A percentile compares a stretch with the other conserved stretches of the same genome.
These are phyloP conservation scores for Aspergillus versicolor DNA, from an alignment of 2,329 filamentous ascomycete species.

Conservation along the genomic window DNA sequence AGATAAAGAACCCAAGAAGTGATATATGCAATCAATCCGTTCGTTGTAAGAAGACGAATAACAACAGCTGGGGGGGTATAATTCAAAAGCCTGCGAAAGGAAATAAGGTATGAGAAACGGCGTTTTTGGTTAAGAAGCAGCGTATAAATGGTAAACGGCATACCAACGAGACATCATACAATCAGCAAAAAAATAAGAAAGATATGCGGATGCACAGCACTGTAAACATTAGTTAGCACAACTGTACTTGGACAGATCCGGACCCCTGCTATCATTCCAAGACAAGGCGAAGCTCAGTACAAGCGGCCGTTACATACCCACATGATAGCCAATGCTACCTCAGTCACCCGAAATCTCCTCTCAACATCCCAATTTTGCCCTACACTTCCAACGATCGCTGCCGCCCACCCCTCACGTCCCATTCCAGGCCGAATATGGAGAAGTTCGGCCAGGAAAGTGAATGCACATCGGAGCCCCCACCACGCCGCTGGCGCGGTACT, in stretches of 20 bases:
- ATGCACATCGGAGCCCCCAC: constrained; percentile 68
- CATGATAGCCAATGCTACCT: constrained; percentile 70
- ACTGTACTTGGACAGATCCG: background rate
- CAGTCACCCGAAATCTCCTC: constrained; percentile 59
- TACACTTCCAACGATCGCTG: constrained; percentile 38
- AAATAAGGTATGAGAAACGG: background rate
- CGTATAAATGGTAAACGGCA: constrained; percentile 21
- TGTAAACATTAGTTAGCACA: constrained; percentile 30
- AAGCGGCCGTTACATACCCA: constrained; percentile 58
- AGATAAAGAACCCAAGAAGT: constrained; percentile 71
- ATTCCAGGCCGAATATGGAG: constrained; percentile 49
- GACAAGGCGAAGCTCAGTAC: background rate
- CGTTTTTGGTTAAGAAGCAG: background rate
- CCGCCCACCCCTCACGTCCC: constrained; percentile 42
- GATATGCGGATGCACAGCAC: constrained; percentile 74
- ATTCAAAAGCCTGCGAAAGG: constrained; percentile 67
- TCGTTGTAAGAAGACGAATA: constrained; percentile 73
- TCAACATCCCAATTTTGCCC: constrained; percentile 46
- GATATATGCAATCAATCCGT: constrained; percentile 71
- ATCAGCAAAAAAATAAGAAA: constrained; percentile 81
- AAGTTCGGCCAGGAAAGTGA: constrained; percentile 67
- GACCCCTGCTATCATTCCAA: background rate
- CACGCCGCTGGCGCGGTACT: constrained; percentile 69
- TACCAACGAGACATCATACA: constrained; percentile 82
- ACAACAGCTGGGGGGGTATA: constrained; percentile 77